Base-by-base conservation (phyloP, 768 basidiomycete genomes). In the Brasilioporus rufonigricans region DNA sequence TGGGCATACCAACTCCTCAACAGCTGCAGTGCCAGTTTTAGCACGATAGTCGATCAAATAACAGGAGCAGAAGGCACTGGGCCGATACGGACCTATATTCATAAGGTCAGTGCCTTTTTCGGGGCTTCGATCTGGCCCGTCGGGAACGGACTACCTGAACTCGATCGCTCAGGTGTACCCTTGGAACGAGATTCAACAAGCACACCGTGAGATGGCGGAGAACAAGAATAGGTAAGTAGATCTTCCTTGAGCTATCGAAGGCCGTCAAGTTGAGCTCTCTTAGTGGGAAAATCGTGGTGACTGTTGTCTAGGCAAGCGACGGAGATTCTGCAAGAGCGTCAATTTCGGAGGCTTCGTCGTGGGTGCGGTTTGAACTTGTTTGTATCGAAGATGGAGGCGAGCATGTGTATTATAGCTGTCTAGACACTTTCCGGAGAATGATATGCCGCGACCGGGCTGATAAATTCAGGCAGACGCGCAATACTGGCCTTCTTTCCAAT, bases 181-280 rank as follows among this genome's bases (percentile, higher is more conserved):
- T 2, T 93, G 89, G 91, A 78, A 79, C 13, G 77, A 90, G 48
- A 90, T 96, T 48, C 82, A 83, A 62, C 80, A 81, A 29, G 93
- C 93, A 2, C 91, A 93, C 58, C 76, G 78, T 56, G 91, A 91
- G 71, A 93, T 98, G 87, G 84, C 89, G 67, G 83, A 75, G 53
- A 87, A 93, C 64, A 79, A 75, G 70, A 86, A 81, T 60, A 77
- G 72, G 71, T 67, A 48, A 67, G 76, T 46, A 38, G 35, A 48
- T 48, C 49, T 50, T 51, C 3, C 29, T 26, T 43, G 55, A 51
- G 1, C 43, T 39, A 50, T 35, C 23, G 44, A 54, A 27, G 23
- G 18, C 23, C 7, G 27, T 26, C 18, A 35, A 45, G 13, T 23
- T 48, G 41, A 48, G 16, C 24, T 45, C 53, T 51, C 24, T 21